A percentile compares a stretch with the other conserved stretches of the same genome.
Conservation (phyloP, 2,329 filamentous ascomycete genomes). For the Fusarium oxysporum region DNA sequence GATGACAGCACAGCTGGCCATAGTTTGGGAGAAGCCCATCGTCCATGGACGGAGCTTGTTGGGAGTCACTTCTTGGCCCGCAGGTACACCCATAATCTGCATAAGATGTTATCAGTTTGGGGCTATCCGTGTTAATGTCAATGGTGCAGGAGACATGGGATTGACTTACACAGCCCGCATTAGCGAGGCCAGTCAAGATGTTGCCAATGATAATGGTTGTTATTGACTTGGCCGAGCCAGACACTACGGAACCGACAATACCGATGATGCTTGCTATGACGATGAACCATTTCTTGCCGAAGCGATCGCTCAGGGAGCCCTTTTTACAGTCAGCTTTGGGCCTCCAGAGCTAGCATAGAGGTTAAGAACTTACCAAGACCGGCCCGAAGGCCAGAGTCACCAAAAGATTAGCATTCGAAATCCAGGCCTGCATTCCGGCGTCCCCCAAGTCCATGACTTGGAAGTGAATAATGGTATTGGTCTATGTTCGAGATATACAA, state of each 20-base stretch:
- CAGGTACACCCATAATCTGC: not conserved
- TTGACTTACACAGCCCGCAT: not conserved
- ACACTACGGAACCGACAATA: not conserved
- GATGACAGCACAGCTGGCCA: not conserved
- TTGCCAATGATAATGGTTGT: not conserved
- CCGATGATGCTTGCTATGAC: not conserved
- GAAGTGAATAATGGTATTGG: not conserved
- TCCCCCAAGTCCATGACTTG: not conserved
- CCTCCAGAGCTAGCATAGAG: rapidly evolving
- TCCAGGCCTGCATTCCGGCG: not conserved
- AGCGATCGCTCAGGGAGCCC: not conserved
- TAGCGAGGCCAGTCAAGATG: not conserved
- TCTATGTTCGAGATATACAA: not conserved
- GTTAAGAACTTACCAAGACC: not conserved
- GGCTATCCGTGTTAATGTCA: not conserved
- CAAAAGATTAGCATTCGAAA: not conserved
- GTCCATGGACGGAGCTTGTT: not conserved
- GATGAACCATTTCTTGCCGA: not conserved
- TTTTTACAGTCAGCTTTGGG: not conserved
- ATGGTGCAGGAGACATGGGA: not conserved
- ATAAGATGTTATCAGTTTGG: not conserved
- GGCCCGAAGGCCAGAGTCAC: not conserved
- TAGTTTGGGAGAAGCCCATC: not conserved
- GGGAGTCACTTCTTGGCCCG: not conserved
- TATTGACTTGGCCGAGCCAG: not conserved